These are phyloP conservation scores for Nepenthes alata DNA, from an alignment of 179 eudicot species.

Conservation along the genomic window DNA sequence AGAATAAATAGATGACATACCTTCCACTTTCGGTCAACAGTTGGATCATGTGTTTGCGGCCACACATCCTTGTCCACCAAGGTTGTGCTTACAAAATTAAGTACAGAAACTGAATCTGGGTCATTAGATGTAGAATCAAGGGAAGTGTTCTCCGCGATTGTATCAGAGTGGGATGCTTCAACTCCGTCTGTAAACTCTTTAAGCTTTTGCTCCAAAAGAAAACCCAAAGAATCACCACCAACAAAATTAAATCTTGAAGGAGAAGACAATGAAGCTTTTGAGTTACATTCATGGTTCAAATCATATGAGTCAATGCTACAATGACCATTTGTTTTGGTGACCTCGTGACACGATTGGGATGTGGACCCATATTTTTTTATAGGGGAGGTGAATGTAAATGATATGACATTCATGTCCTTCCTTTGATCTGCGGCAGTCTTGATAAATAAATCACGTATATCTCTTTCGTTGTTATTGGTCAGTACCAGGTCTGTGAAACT, in stretches of 20 bases:
- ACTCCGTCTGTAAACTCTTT: slow-evolving; percentile 66
- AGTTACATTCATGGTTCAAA: slow-evolving; percentile 18
- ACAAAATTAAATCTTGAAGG: slow-evolving; percentile 32
- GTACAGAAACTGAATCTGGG: slow-evolving; percentile 24
- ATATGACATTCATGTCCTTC: slow-evolving; percentile 70
- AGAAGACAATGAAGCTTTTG: slow-evolving; percentile 20
- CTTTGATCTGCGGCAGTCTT: slow-evolving; percentile 27
- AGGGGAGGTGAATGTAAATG: slow-evolving; percentile 90
- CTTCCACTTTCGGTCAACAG: slow-evolving; percentile 16
- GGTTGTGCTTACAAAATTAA: slow-evolving; percentile 12
- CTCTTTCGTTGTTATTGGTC: slow-evolving; percentile 23
- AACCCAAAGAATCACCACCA: slow-evolving; percentile 63
- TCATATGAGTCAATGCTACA: slow-evolving; percentile 15
- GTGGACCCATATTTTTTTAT: slow-evolving; percentile 41
- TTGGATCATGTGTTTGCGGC: slow-evolving; percentile 9
- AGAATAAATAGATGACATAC: neutral
- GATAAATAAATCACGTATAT: slow-evolving; percentile 28
- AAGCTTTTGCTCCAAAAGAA: slow-evolving; percentile 79
- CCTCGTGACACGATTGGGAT: slow-evolving; percentile 25
- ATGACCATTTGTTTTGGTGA: slow-evolving; percentile 15
- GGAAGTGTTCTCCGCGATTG: slow-evolving; percentile 18
- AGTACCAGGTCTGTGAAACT: slow-evolving; percentile 12
- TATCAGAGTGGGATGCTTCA: slow-evolving; percentile 31
- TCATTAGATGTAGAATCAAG: slow-evolving; percentile 18
- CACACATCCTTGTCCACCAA: slow-evolving; percentile 17